phyloP scores from a whole-genome alignment of 78 protist genomes.

The Dictyostelium purpureum region DNA sequence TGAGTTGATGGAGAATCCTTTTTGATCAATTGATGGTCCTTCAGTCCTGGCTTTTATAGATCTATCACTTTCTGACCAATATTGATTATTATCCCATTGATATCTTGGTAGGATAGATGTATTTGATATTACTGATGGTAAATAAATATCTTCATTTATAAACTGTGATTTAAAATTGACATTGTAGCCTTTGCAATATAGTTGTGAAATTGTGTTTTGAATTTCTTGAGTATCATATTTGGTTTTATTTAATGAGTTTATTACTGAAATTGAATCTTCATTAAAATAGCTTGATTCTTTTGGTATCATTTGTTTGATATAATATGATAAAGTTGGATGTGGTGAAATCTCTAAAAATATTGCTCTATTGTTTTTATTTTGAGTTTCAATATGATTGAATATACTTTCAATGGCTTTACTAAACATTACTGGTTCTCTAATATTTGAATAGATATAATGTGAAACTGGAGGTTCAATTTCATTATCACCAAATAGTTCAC shows the following conservation, averaged over 20 bases:
- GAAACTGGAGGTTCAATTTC: background rate
- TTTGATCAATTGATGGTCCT: background rate
- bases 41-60: background rate
- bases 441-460: background rate
- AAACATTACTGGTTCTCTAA: conserved; percentile 6
- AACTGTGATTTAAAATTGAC: too few relatives aligned
- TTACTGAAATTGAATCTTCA: background rate
- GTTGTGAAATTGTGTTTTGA: background rate
- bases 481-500: background rate
- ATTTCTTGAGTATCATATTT: background rate
- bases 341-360: conserved; percentile 24
- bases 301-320: background rate
- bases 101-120: background rate
- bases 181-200: conserved; percentile 5
- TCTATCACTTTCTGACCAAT: background rate
- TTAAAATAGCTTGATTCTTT: background rate
- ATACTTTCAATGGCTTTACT: background rate
- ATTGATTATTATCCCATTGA: conserved; percentile 2
- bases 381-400: background rate
- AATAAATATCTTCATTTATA: too few relatives aligned
- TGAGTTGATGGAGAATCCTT: background rate
- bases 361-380: background rate
- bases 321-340: conserved; percentile 25
- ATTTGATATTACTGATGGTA: too few relatives aligned
- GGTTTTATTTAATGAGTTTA: background rate